phyloP scores from a whole-genome alignment of 306 rosid genomes.

The Spatholobus suberectus region DNA sequence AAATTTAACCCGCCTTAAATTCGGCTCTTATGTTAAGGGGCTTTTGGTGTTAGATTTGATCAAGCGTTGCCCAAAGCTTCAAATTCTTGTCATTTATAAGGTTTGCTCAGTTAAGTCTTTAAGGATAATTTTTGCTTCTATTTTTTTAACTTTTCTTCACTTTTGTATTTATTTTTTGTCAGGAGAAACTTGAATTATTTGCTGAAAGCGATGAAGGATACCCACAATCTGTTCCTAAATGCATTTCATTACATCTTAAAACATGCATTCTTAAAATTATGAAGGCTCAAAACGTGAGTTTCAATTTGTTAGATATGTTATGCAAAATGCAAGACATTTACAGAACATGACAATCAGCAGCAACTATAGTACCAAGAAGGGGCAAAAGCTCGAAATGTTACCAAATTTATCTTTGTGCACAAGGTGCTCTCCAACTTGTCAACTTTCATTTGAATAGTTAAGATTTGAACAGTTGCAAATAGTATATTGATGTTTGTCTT shows the following conservation, averaged over 20 bases:
- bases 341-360: not conserved
- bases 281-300: not conserved
- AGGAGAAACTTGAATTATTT: too few species aligned
- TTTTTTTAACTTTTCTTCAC: not conserved
- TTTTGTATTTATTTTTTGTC: too few species aligned
- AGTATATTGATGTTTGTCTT: too few species aligned
- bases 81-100: not conserved
- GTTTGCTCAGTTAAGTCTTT: not conserved
- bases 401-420: too few species aligned
- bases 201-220: too few species aligned
- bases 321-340: not conserved
- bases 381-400: too few species aligned
- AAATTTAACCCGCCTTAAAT: not conserved
- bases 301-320: not conserved
- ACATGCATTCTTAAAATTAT: not conserved
- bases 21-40: too few species aligned
- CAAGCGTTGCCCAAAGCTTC: not conserved
- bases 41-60: not conserved
- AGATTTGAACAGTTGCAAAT: too few species aligned
- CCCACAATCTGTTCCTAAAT: not conserved
- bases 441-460: too few species aligned
- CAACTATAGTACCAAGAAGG: too few species aligned
- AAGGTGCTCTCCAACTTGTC: too few species aligned
- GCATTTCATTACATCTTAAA: not conserved
- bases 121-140: not conserved